Evolutionary conservation across 805 yeast species (phyloP).

Genomic region (Kodamaea kaohsiungensis): DNA sequence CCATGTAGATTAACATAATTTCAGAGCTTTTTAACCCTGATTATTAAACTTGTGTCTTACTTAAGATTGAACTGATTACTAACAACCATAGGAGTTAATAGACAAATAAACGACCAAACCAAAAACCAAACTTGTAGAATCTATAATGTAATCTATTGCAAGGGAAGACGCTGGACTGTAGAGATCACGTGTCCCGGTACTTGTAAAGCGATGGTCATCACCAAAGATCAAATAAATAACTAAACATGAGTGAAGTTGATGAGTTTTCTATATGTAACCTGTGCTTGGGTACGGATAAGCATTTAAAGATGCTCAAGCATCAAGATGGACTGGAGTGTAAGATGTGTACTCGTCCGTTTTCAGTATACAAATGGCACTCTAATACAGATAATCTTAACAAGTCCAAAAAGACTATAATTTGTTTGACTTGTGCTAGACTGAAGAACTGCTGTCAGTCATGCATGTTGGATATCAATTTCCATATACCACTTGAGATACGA

Average conservation of each 20-base stretch:
- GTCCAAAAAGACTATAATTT: constrained; percentile 65
- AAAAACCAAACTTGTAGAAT: background rate
- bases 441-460: constrained; percentile 88
- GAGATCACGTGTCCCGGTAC: background rate
- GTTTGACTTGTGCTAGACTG: constrained; percentile 76
- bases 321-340: constrained; percentile 78
- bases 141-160: no score
- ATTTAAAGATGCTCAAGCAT: constrained; percentile 71
- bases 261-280: constrained; percentile 63
- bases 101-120: background rate
- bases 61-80: constrained; percentile 2
- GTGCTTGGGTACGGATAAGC: constrained; percentile 70
- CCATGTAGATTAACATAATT: constrained; percentile 54
- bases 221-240: background rate
- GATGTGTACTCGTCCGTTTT: constrained; percentile 81
- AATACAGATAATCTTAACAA: constrained; percentile 39
- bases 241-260: constrained; percentile 5
- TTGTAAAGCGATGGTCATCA: constrained; percentile 7
- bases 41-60: constrained; percentile 1
- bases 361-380: constrained; percentile 74
- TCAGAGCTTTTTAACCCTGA: constrained; percentile 78
- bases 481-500: constrained; percentile 75
- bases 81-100: constrained; percentile 5
- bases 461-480: constrained; percentile 76
- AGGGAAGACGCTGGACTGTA: background rate